Evolutionary conservation across 2,329 filamentous ascomycete species (phyloP).

Genomic region (Cercospora canescens): DNA sequence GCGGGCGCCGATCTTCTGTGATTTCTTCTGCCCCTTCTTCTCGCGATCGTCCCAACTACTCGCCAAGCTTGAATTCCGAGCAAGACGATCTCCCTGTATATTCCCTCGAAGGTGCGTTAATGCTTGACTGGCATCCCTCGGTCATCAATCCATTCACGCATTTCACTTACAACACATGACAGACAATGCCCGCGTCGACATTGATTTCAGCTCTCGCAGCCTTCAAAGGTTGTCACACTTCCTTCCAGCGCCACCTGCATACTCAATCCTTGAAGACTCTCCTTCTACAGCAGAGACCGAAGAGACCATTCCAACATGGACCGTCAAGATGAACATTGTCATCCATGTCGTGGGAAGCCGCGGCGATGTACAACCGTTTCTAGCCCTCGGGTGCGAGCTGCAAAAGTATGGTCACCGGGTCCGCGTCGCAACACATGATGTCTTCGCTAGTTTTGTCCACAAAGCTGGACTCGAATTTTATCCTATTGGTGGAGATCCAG

Average conservation of each 20-base stretch:
- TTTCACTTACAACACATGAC: too few relatives aligned
- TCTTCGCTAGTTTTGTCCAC: conserved; percentile 61
- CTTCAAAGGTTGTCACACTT: neutral
- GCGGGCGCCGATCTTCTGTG: neutral
- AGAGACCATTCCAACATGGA: neutral
- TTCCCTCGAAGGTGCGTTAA: neutral
- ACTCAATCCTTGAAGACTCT: neutral
- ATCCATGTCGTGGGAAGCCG: conserved; percentile 58
- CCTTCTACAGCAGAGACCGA: neutral
- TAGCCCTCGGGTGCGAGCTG: conserved; percentile 66
- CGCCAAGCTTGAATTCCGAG: neutral
- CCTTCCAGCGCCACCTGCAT: neutral
- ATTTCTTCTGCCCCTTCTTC: neutral
- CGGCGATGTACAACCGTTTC: conserved; percentile 75
- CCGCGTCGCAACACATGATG: conserved; percentile 70
- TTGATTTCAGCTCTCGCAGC: neutral
- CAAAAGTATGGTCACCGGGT: conserved; percentile 70
- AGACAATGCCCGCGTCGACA: neutral
- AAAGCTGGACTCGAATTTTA: conserved; percentile 70
- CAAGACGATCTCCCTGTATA: neutral
- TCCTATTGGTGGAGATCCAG: conserved; percentile 74
- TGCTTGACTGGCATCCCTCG: too few relatives aligned
- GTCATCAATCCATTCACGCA: too few relatives aligned
- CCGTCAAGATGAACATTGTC: neutral
- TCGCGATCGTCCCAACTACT: neutral